A percentile compares a stretch with the other conserved stretches of the same genome.
Evolutionary conservation across 2,329 filamentous ascomycete genomes (phyloP).

Genomic region (Colletotrichum abscissum): DNA sequence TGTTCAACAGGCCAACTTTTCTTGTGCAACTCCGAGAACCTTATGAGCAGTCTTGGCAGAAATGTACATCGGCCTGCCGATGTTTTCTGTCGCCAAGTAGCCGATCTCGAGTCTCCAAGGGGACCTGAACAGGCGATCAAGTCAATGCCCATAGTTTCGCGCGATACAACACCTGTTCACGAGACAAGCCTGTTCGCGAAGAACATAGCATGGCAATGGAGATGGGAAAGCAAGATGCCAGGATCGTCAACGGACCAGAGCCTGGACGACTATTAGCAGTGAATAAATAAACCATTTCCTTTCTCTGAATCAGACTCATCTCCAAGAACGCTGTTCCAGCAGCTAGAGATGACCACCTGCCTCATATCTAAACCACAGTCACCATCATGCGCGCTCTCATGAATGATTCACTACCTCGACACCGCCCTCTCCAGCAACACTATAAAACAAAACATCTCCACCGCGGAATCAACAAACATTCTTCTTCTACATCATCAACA

Average conservation of each 20-base stretch:
- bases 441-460: not conserved
- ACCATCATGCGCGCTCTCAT: not conserved
- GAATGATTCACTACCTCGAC: not conserved
- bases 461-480: not conserved
- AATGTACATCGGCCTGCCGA: not conserved
- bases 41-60: not conserved
- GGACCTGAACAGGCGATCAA: fast-evolving
- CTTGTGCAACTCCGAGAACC: not conserved
- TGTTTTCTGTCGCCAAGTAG: not conserved
- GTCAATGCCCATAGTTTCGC: not conserved
- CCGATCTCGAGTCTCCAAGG: not conserved
- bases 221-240: not conserved
- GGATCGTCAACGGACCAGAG: not conserved
- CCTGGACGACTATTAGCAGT: not conserved
- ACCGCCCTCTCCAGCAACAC: not conserved
- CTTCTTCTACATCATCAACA: not conserved
- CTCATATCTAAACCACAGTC: not conserved
- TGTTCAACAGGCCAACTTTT: not conserved
- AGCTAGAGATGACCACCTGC: not conserved
- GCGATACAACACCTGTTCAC: not conserved
- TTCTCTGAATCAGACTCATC: not conserved
- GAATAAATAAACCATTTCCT: not conserved
- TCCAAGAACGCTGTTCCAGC: not conserved
- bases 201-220: not conserved
- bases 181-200: too few species aligned